Conservation (phyloP, 2,329 filamentous ascomycete species). For the Cladosporium cucumerinum region DNA sequence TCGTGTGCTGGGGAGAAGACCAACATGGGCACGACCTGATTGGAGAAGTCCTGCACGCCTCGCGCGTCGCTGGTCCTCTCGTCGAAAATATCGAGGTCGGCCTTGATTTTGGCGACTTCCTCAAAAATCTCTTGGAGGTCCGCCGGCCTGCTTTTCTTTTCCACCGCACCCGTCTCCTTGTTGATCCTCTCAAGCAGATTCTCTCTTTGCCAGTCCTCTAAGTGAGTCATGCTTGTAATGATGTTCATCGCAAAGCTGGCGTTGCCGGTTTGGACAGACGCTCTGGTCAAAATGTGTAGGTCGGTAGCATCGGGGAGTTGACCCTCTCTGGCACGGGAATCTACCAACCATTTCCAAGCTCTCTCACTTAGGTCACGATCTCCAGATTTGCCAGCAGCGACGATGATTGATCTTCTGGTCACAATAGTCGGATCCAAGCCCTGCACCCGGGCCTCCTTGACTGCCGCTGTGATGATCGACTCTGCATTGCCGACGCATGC, state of each 20-base stretch:
- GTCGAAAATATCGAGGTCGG: constrained; percentile 27
- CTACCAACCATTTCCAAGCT: constrained; percentile 33
- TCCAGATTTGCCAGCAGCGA: constrained; percentile 32
- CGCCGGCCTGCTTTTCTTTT: not conserved
- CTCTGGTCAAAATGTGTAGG: constrained; percentile 29
- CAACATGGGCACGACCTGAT: constrained; percentile 37
- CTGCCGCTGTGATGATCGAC: constrained; percentile 28
- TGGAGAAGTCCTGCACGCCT: constrained; percentile 34
- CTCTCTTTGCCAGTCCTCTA: not conserved
- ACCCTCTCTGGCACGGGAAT: constrained; percentile 15
- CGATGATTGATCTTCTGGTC: constrained; percentile 36
- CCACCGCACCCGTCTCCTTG: not conserved
- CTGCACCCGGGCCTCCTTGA: constrained; percentile 30
- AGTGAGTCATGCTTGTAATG: constrained; percentile 13
- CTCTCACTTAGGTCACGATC: constrained; percentile 29
- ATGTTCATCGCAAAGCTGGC: constrained; percentile 24
- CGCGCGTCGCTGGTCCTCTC: constrained; percentile 20
- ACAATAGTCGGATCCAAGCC: constrained; percentile 31
- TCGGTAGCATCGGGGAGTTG: constrained; percentile 25
- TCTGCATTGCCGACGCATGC: constrained; percentile 30
- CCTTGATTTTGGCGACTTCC: constrained; percentile 22
- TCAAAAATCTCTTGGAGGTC: constrained; percentile 8
- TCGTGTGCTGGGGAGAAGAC: constrained; percentile 26
- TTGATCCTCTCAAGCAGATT: not conserved
- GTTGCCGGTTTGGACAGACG: constrained; percentile 21